Conservation (phyloP, 352 stramenopile species). For the Elongisporangium anandrum region DNA sequence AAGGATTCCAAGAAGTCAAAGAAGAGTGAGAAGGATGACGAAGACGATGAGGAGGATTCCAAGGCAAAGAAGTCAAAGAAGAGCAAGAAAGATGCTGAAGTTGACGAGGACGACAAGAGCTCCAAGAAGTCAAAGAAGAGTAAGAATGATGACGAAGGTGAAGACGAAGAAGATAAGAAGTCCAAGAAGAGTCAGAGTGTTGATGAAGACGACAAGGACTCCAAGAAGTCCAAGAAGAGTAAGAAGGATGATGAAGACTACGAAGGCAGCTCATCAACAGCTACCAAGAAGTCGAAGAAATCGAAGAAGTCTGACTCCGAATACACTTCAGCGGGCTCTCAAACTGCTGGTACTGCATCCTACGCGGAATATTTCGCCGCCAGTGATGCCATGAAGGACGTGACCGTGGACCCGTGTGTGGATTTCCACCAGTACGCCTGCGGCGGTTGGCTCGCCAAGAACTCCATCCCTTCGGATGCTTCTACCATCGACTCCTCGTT, state of each 20-base stretch:
- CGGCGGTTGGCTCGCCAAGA: conserved; percentile 53
- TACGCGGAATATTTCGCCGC: conserved; percentile 38
- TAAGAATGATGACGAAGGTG: neutral
- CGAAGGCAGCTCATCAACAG: neutral
- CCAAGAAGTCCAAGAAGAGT: conserved; percentile 3
- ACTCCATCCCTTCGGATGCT: conserved; percentile 46
- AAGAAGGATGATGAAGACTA: conserved; percentile 2
- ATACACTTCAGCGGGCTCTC: too few species aligned
- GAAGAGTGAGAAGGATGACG: conserved; percentile 1
- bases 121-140: neutral
- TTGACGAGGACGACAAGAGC: too few species aligned
- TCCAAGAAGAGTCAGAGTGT: neutral
- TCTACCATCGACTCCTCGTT: conserved; percentile 54
- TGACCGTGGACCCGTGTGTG: conserved; percentile 48
- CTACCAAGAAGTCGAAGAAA: neutral
- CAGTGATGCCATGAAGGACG: conserved; percentile 49
- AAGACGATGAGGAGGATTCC: too few species aligned
- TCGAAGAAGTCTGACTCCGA: neutral
- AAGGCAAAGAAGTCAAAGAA: neutral
- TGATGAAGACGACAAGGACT: conserved; percentile 2
- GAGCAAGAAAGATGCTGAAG: too few species aligned
- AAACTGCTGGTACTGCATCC: neutral
- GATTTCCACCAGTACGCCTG: conserved; percentile 81
- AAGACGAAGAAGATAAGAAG: neutral
- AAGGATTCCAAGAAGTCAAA: conserved; percentile 4